phyloP scores from a whole-genome alignment of 202 grass and related monocot species.

The Setaria viridis region DNA sequence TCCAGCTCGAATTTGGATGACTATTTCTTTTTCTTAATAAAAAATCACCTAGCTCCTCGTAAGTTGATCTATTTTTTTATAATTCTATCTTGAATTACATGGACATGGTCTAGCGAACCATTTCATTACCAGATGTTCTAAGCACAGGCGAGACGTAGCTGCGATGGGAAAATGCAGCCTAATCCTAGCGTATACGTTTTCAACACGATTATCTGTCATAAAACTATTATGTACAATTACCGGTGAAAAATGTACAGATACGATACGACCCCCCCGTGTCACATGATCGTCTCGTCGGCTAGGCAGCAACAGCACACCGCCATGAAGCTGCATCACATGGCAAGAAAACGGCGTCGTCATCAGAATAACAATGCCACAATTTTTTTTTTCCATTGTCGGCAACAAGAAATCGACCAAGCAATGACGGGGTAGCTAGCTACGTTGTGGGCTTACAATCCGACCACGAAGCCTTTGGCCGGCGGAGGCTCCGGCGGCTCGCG shows the following conservation, averaged over 20 bases:
- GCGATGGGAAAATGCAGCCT: slow-evolving; percentile 25
- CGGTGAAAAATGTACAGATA: neutral
- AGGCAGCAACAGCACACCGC: slow-evolving; percentile 58
- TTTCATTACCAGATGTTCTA: too few relatives aligned
- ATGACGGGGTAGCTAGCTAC: neutral
- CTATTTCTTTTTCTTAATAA: too few relatives aligned
- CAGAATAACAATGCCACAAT: neutral
- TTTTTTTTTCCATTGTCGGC: neutral
- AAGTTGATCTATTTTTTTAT: too few relatives aligned
- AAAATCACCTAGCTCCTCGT: too few relatives aligned
- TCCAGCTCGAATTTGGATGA: too few relatives aligned
- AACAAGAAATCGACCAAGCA: neutral
- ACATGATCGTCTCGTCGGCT: slow-evolving; percentile 53
- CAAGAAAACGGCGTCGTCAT: neutral
- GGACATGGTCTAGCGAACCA: too few relatives aligned
- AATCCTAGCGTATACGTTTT: neutral
- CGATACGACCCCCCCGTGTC: neutral
- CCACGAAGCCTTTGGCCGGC: slow-evolving; percentile 20
- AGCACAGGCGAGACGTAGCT: too few relatives aligned
- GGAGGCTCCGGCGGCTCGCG: slow-evolving; percentile 1
- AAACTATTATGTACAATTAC: neutral
- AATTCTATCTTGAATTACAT: too few relatives aligned
- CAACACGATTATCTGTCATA: neutral
- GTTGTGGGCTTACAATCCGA: slow-evolving; percentile 49
- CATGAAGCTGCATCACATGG: slow-evolving; percentile 43